Evolutionary conservation across 2,329 filamentous ascomycete species (phyloP), one percentile per base, ranked within the genome.

Genomic region (Lecanicillium sp.): DNA sequence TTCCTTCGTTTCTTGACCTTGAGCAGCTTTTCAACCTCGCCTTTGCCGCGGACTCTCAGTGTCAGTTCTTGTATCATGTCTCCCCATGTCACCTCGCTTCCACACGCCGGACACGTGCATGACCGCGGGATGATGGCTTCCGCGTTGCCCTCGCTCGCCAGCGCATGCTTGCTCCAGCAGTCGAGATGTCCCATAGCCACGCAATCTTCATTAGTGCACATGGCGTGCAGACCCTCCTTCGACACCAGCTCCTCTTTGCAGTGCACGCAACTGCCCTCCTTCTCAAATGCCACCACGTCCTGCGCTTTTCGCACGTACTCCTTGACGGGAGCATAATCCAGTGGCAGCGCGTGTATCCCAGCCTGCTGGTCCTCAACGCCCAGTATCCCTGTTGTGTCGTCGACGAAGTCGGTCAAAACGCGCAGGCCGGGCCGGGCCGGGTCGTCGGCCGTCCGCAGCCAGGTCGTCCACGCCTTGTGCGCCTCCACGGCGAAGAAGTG

Each of bases 61-160:
- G 78, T 93, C 56, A 95, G 66, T 61, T 95, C 90, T 60, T 83
- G 90, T 69, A 94, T 85, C 67, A 96, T 79, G 40, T 86, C 78
- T 0, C 74, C 72, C 91, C 91, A 97, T 43, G 72, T 63, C 2
- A 90, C 67, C 4, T 71, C 64, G 0, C 71, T 70, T 1, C 73
- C 66, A 60, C 91, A 97, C 17, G 68, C 68, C 0, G 88, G 88
- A 66, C 91, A 97, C 2, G 58, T 64, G 2, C 89, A 90, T 27
- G 72, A 61, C 2, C 78, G 71, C 0, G 91, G 91, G 1, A 95
- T 60, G 2, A 95, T 58, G 3, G 69, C 64, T 3, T 67, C 64
- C 0, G 36, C 1, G 8, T 61, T 57, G 0, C 58, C 59, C 3
- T 67, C 63, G 1, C 58, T 52, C 1, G 56, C 59, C 2, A 83